phyloP scores from a whole-genome alignment of 495 filamentous ascomycete genomes.

The Apodospora peruviana region DNA sequence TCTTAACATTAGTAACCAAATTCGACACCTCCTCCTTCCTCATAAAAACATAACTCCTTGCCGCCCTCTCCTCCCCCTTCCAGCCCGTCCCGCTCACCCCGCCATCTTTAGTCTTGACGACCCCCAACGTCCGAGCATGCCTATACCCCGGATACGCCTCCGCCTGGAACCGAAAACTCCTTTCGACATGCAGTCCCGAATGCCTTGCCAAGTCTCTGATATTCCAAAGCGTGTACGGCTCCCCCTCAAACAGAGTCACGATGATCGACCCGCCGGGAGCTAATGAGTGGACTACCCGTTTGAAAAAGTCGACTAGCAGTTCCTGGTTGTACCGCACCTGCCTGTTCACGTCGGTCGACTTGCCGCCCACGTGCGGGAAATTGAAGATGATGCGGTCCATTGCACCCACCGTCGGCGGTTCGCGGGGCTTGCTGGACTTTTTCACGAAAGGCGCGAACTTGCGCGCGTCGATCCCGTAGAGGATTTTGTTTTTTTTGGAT shows the following conservation, averaged over 20 bases:
- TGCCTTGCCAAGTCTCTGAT: conserved; percentile 79
- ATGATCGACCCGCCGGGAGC: conserved; percentile 61
- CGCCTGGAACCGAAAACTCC: conserved; percentile 73
- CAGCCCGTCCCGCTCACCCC: conserved; percentile 45
- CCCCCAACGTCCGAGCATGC: conserved; percentile 83
- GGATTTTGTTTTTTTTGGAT: conserved; percentile 41
- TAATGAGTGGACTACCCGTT: conserved; percentile 38
- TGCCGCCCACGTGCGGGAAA: conserved; percentile 92
- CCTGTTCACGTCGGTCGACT: conserved; percentile 85
- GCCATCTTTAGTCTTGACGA: conserved; percentile 56
- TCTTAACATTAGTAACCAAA: conserved; percentile 15
- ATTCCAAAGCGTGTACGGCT: conserved; percentile 95
- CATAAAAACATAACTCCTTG: conserved; percentile 76
- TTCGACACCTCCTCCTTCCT: conserved; percentile 45
- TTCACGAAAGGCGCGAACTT: conserved; percentile 52
- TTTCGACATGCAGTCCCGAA: conserved; percentile 64
- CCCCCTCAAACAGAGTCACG: conserved; percentile 84
- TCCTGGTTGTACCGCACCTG: conserved; percentile 93
- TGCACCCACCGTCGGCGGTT: conserved; percentile 21
- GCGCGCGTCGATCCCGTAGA: conserved; percentile 70
- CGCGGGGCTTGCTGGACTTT: conserved; percentile 8
- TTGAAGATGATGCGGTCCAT: conserved; percentile 87
- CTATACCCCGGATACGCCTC: conserved; percentile 75
- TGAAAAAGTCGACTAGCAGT: conserved; percentile 79
- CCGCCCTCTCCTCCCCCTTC: conserved; percentile 72